A percentile compares a stretch with the other conserved stretches of the same genome.
phyloP scores from a whole-genome alignment of 2,329 filamentous ascomycete genomes.

The Cordyceps militaris region DNA sequence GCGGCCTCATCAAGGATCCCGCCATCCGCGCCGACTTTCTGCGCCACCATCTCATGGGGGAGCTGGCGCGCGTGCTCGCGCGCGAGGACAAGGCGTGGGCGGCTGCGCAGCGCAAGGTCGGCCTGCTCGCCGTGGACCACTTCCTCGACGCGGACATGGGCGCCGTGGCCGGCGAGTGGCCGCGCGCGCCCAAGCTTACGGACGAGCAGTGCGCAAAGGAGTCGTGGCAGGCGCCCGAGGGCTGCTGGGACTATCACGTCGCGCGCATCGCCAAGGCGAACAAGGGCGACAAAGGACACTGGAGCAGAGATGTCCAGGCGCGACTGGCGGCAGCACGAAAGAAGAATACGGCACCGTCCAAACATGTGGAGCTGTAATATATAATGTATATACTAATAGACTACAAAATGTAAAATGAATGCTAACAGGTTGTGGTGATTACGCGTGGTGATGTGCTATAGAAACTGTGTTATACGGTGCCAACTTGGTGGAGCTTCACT shows the following conservation, averaged over 20 bases:
- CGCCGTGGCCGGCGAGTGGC: slow-evolving; percentile 51
- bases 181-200: slow-evolving; percentile 28
- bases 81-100: slow-evolving; percentile 42
- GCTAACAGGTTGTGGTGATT: background rate
- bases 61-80: slow-evolving; percentile 46
- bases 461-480: background rate
- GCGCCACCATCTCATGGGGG: slow-evolving; percentile 43
- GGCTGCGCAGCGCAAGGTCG: slow-evolving; percentile 45
- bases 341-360: slow-evolving; percentile 18
- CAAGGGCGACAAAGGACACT: slow-evolving; percentile 32
- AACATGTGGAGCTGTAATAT: slow-evolving; percentile 29
- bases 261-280: slow-evolving; percentile 31
- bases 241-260: slow-evolving; percentile 53
- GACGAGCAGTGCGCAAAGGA: slow-evolving; percentile 30
- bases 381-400: background rate
- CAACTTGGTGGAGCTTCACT: slow-evolving; percentile 5
- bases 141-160: slow-evolving; percentile 62
- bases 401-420: background rate
- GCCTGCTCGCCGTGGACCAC: slow-evolving; percentile 53
- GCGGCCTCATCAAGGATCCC: slow-evolving; percentile 48
- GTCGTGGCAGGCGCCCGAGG: slow-evolving; percentile 33
- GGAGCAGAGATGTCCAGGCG: slow-evolving; percentile 38
- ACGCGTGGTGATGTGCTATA: background rate
- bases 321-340: slow-evolving; percentile 29
- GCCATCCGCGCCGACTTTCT: slow-evolving; percentile 50